Evolutionary conservation across 441 rosid species (phyloP).

Genomic region (Brassica balearica): DNA sequence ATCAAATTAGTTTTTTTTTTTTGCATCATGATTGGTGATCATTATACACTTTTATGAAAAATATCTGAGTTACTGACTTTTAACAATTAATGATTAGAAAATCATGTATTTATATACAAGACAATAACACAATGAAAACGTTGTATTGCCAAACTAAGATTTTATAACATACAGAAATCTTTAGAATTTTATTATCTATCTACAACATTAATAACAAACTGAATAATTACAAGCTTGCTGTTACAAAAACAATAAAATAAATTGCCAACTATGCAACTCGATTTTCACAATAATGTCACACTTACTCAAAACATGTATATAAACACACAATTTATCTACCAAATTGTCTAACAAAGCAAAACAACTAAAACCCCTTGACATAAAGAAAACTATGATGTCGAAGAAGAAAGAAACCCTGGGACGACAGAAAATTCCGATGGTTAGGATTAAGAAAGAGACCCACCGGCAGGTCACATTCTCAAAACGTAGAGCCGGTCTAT

Average conservation of each 20-base stretch:
- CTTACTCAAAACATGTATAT: slow-evolving; percentile 8
- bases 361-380: not conserved
- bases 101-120: slow-evolving; percentile 16
- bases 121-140: not conserved
- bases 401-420: slow-evolving; percentile 50
- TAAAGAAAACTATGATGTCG: slow-evolving; percentile 10
- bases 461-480: slow-evolving; percentile 56
- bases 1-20: not conserved
- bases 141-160: slow-evolving; percentile 22
- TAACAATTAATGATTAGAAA: not conserved
- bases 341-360: slow-evolving; percentile 16
- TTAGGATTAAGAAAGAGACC: slow-evolving; percentile 42
- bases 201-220: slow-evolving; percentile 8
- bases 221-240: slow-evolving; percentile 27
- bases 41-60: not conserved
- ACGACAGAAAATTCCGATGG: slow-evolving; percentile 50
- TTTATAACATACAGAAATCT: slow-evolving; percentile 40
- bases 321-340: slow-evolving; percentile 6
- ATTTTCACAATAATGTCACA: slow-evolving; percentile 37
- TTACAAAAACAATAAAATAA: slow-evolving; percentile 31
- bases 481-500: slow-evolving; percentile 50
- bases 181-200: slow-evolving; percentile 23
- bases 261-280: slow-evolving; percentile 25
- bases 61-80: not conserved
- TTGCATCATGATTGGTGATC: not conserved